Base-by-base conservation (phyloP, 2,329 filamentous ascomycete genomes). In the Epichloe sibirici region DNA sequence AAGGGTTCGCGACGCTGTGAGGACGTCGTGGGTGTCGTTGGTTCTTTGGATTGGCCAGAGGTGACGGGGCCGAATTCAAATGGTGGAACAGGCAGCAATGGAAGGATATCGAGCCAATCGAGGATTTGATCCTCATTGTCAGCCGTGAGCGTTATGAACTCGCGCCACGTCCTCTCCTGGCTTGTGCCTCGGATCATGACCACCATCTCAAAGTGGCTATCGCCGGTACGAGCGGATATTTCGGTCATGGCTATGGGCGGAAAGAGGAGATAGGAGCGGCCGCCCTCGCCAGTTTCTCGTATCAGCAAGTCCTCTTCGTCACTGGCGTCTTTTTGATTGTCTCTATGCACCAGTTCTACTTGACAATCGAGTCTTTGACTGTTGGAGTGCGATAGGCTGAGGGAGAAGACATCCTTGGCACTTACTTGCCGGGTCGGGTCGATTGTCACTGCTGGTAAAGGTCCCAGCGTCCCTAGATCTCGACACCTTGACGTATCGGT, bases 351-450 rank as follows among this genome's bases (percentile, higher is more conserved):
- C 34, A 98, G 66, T 65, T 98, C 93, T 15, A 95, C 81, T 59
- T 87, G 86, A 64, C 93, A 96, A 61, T 89, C 88, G 45, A 98
- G 77, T 55, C 90, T 78, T 65, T 97, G 91, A 2, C 91, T 90
- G 62, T 81, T 95, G 1, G 91, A 95, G 66, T 98, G 93, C 49
- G 79, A 77, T 13, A 98, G 70, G 55, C 90, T 85, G 60, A 98
- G 75, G 53, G 86, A 85, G 65, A 98, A 98, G 59, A 86, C 82
- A 66, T 98, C 93, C 62, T 95, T 85, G 45, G 91, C 90, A 57
- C 82, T 84, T 43, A 98, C 94, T 62, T 90, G 88, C 52, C 89
- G 82, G 40, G 73, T 78, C n/a, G 80, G 76, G 62, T 95, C 84
- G 52, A 97, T 83, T 44, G 72, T 74, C 9, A 93, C 80, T 51